Percentiles rank a stretch among this genome's conserved stretches.
phyloP scores from a whole-genome alignment of 2,329 filamentous ascomycete species.

The Fusarium dlaminii region DNA sequence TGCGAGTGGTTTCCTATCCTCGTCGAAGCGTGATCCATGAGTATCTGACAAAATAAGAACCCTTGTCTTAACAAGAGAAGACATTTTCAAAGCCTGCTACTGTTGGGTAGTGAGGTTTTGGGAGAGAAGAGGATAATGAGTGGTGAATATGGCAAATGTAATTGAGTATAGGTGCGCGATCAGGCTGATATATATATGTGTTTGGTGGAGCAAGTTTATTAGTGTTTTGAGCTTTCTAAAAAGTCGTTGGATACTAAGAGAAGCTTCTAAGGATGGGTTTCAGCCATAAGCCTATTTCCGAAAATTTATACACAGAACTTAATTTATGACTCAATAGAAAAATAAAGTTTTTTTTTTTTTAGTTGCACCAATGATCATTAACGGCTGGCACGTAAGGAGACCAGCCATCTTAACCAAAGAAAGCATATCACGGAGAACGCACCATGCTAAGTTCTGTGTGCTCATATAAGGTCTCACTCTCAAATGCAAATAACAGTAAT shows the following conservation, averaged over 20 bases:
- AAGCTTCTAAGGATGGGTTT: fast-evolving
- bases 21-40: conserved; percentile 9
- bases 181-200: fast-evolving
- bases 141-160: fast-evolving
- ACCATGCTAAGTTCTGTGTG: background rate
- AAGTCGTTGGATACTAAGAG: fast-evolving
- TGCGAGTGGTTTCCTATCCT: background rate
- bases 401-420: background rate
- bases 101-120: background rate
- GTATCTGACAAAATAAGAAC: conserved; percentile 35
- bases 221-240: no score
- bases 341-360: background rate
- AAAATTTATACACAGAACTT: background rate
- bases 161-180: fast-evolving
- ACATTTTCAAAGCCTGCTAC: background rate
- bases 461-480: background rate
- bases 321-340: background rate
- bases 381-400: fast-evolving
- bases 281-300: fast-evolving
- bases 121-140: fast-evolving
- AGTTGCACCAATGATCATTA: fast-evolving
- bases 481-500: fast-evolving
- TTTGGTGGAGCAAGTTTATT: background rate
- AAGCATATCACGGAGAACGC: fast-evolving
- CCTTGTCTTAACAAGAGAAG: conserved; percentile 8